Evolutionary conservation across 441 rosid species (phyloP), one percentile per base, ranked within the genome.

Genomic region (Raphanus hybrid): DNA sequence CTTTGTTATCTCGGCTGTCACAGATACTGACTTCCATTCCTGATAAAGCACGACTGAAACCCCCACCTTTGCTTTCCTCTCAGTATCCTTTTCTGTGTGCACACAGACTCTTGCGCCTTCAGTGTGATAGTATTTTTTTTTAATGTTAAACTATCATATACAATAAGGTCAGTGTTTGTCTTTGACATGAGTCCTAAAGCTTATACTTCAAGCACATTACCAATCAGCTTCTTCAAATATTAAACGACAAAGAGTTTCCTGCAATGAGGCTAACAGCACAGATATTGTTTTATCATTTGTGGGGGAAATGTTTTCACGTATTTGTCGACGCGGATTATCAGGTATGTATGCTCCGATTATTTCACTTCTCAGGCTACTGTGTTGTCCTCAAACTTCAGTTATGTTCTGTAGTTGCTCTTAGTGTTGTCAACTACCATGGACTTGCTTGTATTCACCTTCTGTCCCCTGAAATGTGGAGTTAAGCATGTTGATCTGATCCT

Each of bases 291-390:
- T 87, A 67, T 78, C 84, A 73, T 93, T 96, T 84, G 75, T 81
- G 3, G 98, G 94, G 75, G 93, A 90, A 76, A 86, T 70, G 45
- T 91, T 93, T 83, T 85, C 94, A 76, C 96, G 92, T 74, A 90
- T 93, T 61, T 91, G 94, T 81, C 88, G 98, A 60, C 98, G 99
- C 39, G 99, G 99, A 67, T 90, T 89, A 84, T 84, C 97, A 86
- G 99, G 99, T 96, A 83, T 70, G 75, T 74, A 45, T 74, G 11
- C 78, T 64, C 75, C 16, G 37, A 76, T 58, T 39, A 34, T 50
- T 65, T 15, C 55, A 39, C 48, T 77, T 77, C 65, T 84, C 79
- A 57, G 68, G 80, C 74, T 43, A 39, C 63, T 57, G 55, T 34
- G 50, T 7, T 23, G 43, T 80, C 27, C 48, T 50, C 71, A 27